Conservation (phyloP, 176 grass and related monocot genomes). For the Bolboschoenus planiculmis region DNA sequence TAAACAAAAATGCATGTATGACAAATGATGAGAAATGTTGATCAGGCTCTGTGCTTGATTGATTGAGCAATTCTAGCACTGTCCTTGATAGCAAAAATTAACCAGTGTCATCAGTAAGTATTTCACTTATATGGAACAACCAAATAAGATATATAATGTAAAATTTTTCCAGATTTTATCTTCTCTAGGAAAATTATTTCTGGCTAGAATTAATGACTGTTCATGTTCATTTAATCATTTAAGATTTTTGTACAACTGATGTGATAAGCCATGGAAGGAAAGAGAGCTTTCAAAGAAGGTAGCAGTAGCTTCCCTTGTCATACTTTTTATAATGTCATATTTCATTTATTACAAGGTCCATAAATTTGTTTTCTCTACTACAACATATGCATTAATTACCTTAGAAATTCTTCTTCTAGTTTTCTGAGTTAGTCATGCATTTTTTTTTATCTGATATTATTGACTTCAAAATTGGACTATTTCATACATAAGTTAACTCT, state of each 20-base stretch:
- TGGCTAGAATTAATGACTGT: background rate
- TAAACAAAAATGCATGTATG: background rate
- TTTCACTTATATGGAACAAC: background rate
- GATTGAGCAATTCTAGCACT: background rate
- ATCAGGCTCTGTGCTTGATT: background rate
- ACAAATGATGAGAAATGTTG: background rate
- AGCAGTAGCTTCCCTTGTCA: background rate
- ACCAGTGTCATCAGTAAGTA: background rate
- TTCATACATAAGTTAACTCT: background rate
- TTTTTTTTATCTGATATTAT: background rate
- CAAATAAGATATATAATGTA: background rate
- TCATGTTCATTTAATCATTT: conserved; percentile 7
- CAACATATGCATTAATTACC: background rate
- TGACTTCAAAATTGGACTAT: background rate
- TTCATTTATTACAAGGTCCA: background rate
- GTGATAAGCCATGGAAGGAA: background rate
- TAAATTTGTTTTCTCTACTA: background rate
- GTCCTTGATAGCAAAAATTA: no score
- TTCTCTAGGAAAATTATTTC: background rate
- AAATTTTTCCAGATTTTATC: background rate
- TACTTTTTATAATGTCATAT: no score
- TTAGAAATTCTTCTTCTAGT: background rate
- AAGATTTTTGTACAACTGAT: background rate
- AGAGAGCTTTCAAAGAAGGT: background rate
- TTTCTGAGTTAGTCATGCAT: no score